These are phyloP conservation scores for Nannizzia gypsea DNA, from an alignment of 2,329 filamentous ascomycete species.

Conservation along the genomic window DNA sequence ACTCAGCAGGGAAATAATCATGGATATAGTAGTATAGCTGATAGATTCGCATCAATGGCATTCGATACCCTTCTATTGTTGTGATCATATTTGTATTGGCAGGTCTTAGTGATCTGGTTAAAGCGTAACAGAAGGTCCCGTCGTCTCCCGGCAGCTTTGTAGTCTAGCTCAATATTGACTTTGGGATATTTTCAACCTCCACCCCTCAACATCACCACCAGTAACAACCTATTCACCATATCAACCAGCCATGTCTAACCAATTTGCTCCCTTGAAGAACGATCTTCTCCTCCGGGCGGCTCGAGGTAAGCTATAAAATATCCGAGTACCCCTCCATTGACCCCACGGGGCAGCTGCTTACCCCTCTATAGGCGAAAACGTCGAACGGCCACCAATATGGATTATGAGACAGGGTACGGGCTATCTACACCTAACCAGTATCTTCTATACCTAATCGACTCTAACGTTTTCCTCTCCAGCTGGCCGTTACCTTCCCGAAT, in stretches of 20 bases:
- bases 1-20: neutral
- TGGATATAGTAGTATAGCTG: neutral
- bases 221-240: neutral
- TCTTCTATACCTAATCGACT: neutral
- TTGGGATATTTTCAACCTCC: neutral
- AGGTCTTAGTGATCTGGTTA: too few species aligned
- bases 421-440: neutral
- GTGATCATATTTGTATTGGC: too few species aligned
- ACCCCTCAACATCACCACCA: neutral
- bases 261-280: conserved; percentile 77
- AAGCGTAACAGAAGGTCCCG: too few species aligned
- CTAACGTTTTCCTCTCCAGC: conserved; percentile 44
- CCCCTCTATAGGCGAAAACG: conserved; percentile 56
- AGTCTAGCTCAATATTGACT: neutral
- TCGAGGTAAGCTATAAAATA: conserved; percentile 49
- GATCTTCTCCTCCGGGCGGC: conserved; percentile 84
- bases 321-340: neutral
- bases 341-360: neutral
- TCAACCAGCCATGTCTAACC: conserved; percentile 12
- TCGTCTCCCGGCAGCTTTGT: too few species aligned
- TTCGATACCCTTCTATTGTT: neutral
- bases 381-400: conserved; percentile 93
- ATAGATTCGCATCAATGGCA: neutral
- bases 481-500: conserved; percentile 93
- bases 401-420: conserved; percentile 91